These are phyloP conservation scores for Alternaria tenuissima DNA, from an alignment of 2,329 filamentous ascomycete species.

Conservation along the genomic window DNA sequence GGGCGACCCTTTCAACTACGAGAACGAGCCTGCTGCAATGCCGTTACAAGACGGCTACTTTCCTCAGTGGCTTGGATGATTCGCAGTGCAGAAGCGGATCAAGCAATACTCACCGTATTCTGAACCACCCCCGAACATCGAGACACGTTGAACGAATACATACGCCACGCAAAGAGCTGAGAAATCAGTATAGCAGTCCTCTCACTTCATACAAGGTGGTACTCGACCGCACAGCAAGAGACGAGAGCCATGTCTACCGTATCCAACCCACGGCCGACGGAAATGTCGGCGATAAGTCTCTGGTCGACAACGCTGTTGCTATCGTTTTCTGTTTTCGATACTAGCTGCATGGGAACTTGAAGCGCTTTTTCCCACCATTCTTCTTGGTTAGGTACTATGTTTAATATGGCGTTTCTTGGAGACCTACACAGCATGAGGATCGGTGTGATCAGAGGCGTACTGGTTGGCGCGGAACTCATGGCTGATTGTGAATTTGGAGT, in stretches of 20 bases:
- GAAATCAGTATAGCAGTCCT: neutral
- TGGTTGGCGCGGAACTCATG: neutral
- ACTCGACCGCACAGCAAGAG: neutral
- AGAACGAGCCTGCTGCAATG: constrained; percentile 36
- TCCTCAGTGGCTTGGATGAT: constrained; percentile 29
- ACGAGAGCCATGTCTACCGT: neutral
- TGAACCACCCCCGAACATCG: neutral
- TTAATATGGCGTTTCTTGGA: neutral
- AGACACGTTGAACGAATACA: neutral
- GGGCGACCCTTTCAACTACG: constrained; percentile 49
- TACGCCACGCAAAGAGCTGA: neutral
- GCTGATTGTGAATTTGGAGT: neutral
- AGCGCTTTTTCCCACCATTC: neutral
- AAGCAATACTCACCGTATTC: neutral
- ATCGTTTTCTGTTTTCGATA: neutral
- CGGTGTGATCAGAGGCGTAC: neutral
- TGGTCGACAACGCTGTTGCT: neutral
- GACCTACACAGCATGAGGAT: neutral
- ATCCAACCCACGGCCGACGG: neutral
- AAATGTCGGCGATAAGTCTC: neutral
- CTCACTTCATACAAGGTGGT: neutral
- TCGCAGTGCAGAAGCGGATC: neutral
- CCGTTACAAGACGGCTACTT: constrained; percentile 32
- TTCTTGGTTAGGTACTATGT: neutral
- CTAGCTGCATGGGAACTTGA: neutral